Evolutionary conservation across 2,329 filamentous ascomycete species (phyloP), one percentile per base, ranked within the genome.

Genomic region (Fusarium sp.): DNA sequence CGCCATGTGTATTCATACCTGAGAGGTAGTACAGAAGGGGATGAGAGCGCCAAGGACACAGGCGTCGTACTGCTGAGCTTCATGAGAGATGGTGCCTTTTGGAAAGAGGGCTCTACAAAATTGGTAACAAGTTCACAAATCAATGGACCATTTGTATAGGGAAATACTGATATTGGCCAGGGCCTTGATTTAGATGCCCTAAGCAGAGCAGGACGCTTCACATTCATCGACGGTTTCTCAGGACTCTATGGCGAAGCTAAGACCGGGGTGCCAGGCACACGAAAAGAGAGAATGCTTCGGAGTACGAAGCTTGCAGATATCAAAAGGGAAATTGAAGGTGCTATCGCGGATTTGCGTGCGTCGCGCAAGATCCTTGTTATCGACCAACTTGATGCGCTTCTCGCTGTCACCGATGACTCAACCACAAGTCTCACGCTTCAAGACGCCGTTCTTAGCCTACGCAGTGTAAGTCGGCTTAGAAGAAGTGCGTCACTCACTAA

Each of bases 61-160:
- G 87, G 85, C 56, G 88, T 98, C 2, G 86, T 97, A 6, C 85
- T 98, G 6, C 90, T 96, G 65, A 97, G 93, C 83, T 97, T 96
- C 82, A 84, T 97, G 82, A 88, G 94, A 68, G 92, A 96, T 77
- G 89, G 88, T 72, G 85, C 88, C 3, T 97, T 97, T 79, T 98
- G 95, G 94, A 90, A 86, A 71, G 89, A 91, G 6, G 92, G 93
- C 56, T 88, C 88, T 5, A 88, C 89, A 60, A 91, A 91, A 81
- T 82, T 94, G 78, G 92, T 94, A 60, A 69, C 76, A 42, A 35
- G n/a, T 28, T 30, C 19, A 23, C 35, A 19, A 8, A 18, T 32
- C 23, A 64, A 19, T 21, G 12, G 12, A 16, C 32, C 25, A 30
- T 42, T 16, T 9, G 13, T 13, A 33, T 16, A 25, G 32, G 23